Evolutionary conservation across 2,329 filamentous ascomycete species (phyloP), one percentile per base, ranked within the genome.

Genomic region (Amauroascus niger): DNA sequence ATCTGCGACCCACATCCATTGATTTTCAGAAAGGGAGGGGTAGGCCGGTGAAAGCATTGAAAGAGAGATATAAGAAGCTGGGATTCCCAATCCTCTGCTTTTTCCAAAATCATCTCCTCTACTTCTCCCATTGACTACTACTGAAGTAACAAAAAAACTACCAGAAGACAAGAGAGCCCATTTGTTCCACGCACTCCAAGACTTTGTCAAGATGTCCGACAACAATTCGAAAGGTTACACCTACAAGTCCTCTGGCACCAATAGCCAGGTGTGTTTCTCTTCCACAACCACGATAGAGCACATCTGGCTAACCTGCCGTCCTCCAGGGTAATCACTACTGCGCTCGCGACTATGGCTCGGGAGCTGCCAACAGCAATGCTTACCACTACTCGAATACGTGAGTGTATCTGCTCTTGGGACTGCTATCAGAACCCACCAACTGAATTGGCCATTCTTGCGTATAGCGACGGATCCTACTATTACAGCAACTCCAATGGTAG

Each of bases 401-500:
- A 58, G 75, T 11, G 65, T 20, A 28, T 37, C 44, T 47, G 48
- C 14, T 16, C 45, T 8, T 22, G 20, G 16, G 41, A 6, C 9
- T 22, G n/a, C n/a, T n/a, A 35, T 43, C 28, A 30, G 5, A n/a
- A 49, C 57, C n/a, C n/a, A n/a, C n/a, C n/a, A n/a, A n/a, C n/a
- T n/a, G n/a, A n/a, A n/a, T n/a, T n/a, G n/a, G n/a, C n/a, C n/a
- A 7, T 18, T 4, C 14, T 39, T 9, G 14, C 45, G 13, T 9
- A 24, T 37, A 79, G 77, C 20, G 63, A 86, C 60, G 82, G 83
- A 35, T 85, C 81, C 1, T 87, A 87, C 74, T 86, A 87, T 72
- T 87, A 87, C 70, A 79, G 77, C 64, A 87, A 87, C 70, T 69
- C 81, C 44, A 77, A 84, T 58, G 81, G 82, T 13, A 84, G 79